These are phyloP conservation scores for Pachyrhizus erosus DNA, from an alignment of 306 rosid genomes.

Conservation along the genomic window DNA sequence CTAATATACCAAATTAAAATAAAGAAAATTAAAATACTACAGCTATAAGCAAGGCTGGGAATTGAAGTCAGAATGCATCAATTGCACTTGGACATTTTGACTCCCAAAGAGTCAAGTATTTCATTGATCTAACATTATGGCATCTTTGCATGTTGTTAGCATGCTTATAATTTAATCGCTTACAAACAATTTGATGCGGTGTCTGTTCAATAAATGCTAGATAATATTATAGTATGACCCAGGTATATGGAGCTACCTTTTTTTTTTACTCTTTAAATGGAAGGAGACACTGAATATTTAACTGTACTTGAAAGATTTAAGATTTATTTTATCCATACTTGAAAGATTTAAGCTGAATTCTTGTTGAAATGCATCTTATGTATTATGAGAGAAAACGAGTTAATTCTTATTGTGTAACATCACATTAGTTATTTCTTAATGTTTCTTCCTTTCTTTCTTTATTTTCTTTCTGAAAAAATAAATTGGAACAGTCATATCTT, in stretches of 20 bases:
- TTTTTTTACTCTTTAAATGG: neutral
- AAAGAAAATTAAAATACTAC: neutral
- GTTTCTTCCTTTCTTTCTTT: neutral
- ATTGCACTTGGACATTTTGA: conserved; percentile 38
- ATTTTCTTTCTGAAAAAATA: neutral
- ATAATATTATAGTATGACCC: conserved; percentile 2
- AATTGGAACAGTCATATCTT: neutral
- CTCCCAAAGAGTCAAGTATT: conserved; percentile 23
- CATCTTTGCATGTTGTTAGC: conserved; percentile 35
- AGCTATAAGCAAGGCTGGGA: conserved; percentile 6
- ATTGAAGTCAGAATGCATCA: conserved; percentile 22
- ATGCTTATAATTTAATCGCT: conserved; percentile 1
- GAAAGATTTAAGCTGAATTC: no score
- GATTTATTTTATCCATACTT: no score
- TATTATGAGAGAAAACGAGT: neutral
- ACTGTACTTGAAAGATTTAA: neutral
- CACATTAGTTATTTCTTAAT: neutral
- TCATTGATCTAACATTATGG: conserved; percentile 13
- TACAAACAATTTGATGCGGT: neutral
- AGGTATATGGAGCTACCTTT: neutral
- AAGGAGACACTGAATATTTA: neutral
- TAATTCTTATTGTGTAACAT: neutral
- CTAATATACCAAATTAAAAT: conserved; percentile 12
- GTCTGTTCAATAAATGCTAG: neutral
- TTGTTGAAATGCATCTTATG: no score